Evolutionary conservation across 2,329 filamentous ascomycete genomes (phyloP).

Genomic region (Delphinella strobiligena): DNA sequence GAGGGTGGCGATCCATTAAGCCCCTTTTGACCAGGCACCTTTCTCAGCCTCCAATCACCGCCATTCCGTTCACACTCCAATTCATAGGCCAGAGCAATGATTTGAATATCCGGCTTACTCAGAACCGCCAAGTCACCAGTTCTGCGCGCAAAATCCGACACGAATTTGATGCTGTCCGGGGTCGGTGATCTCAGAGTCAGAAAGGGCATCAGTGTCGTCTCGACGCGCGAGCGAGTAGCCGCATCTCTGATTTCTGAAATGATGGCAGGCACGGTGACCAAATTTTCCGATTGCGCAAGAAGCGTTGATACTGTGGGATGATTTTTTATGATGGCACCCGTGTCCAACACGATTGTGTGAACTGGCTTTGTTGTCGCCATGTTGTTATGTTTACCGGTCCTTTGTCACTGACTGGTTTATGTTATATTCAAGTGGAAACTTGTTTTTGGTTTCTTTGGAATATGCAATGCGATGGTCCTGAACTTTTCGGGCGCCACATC

Average conservation of each 20-base stretch:
- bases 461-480: background rate
- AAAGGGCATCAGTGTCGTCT: constrained; percentile 79
- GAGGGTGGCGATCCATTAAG: constrained; percentile 57
- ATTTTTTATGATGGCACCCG: constrained; percentile 88
- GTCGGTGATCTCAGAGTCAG: constrained; percentile 63
- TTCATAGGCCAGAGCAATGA: constrained; percentile 86
- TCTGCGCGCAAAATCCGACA: constrained; percentile 73
- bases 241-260: constrained; percentile 79
- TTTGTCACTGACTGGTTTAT: no score
- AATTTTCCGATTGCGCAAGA: constrained; percentile 59
- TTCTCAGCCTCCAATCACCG: constrained; percentile 78
- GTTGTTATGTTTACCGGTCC: no score
- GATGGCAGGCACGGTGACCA: constrained; percentile 78
- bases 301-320: constrained; percentile 75
- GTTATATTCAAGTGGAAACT: no score
- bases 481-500: background rate
- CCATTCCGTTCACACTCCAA: constrained; percentile 83
- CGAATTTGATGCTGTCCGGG: constrained; percentile 64
- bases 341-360: constrained; percentile 76
- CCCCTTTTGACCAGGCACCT: constrained; percentile 64
- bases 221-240: constrained; percentile 64
- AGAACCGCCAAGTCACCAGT: constrained; percentile 84
- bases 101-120: constrained; percentile 77
- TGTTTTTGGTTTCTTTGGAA: no score
- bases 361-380: constrained; percentile 49